These are phyloP conservation scores for Xerocomus brunneocitrinus DNA, from an alignment of 768 basidiomycete genomes.

Conservation along the genomic window DNA sequence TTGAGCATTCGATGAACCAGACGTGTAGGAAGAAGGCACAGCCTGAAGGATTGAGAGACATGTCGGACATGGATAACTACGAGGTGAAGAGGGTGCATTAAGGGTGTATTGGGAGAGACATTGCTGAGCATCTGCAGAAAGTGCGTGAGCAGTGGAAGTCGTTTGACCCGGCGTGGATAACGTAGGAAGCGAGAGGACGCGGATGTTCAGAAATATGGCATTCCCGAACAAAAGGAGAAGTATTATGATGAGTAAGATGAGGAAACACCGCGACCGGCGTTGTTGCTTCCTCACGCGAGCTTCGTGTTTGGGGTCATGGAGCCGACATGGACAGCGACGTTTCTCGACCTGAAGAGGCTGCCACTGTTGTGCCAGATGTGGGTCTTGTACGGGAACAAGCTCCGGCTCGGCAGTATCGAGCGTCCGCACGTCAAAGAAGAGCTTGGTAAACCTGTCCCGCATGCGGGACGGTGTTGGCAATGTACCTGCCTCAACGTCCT, in stretches of 20 bases:
- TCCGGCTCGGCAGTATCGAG: slow-evolving; percentile 23
- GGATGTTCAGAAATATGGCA: slow-evolving; percentile 34
- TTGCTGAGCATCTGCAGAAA: slow-evolving; percentile 39
- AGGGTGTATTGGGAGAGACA: slow-evolving; percentile 44
- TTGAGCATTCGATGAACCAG: slow-evolving; percentile 29
- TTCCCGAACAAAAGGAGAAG: slow-evolving; percentile 43
- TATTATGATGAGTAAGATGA: slow-evolving; percentile 34
- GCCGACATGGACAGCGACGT: slow-evolving; percentile 22
- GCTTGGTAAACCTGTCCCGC: slow-evolving; percentile 33
- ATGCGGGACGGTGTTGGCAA: slow-evolving; percentile 18
- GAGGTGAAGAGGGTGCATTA: slow-evolving; percentile 40
- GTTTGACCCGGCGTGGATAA: slow-evolving; percentile 14
- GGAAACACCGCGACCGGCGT: slow-evolving; percentile 29
- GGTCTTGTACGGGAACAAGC: slow-evolving; percentile 22
- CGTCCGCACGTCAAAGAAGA: slow-evolving; percentile 36
- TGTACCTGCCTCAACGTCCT: slow-evolving; percentile 26
- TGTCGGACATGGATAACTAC: slow-evolving; percentile 42
- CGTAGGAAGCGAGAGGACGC: slow-evolving; percentile 24
- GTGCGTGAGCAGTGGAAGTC: slow-evolving; percentile 22
- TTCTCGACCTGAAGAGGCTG: slow-evolving; percentile 38
- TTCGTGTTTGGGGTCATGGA: slow-evolving; percentile 17
- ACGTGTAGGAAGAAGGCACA: slow-evolving; percentile 33
- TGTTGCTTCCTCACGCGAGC: slow-evolving; percentile 24
- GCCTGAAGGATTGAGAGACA: slow-evolving; percentile 40
- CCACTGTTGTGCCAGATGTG: slow-evolving; percentile 31